These are phyloP conservation scores for Cutaneotrichosporon cutaneum DNA, from an alignment of 1,284 basidiomycete genomes.

Conservation along the genomic window DNA sequence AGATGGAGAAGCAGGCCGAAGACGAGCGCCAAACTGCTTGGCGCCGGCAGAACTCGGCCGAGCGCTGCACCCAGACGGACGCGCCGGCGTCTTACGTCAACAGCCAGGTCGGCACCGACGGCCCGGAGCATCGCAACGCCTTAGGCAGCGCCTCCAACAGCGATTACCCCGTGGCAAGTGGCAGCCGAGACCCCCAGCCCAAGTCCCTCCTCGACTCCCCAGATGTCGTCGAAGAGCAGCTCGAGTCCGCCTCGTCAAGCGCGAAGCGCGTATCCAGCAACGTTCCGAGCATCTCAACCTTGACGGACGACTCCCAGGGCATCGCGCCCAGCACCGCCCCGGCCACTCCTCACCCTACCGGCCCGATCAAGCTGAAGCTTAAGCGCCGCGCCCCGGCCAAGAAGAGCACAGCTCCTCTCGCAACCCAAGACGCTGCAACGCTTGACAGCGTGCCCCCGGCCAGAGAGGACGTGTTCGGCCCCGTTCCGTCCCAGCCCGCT, in stretches of 20 bases:
- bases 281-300: not conserved
- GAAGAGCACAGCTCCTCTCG: not conserved
- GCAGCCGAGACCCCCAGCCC: not conserved
- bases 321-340: not conserved
- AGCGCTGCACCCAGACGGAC: not conserved
- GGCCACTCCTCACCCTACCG: no score
- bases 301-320: not conserved
- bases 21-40: not conserved
- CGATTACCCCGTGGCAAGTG: not conserved
- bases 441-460: not conserved
- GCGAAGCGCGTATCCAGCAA: not conserved
- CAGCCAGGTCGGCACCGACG: constrained; percentile 4
- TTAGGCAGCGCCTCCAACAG: not conserved
- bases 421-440: not conserved
- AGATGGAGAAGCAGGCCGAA: not conserved
- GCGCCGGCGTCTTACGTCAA: not conserved
- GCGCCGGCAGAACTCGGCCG: not conserved
- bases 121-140: not conserved
- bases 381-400: not conserved
- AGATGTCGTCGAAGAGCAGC: not conserved
- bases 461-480: not conserved
- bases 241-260: not conserved
- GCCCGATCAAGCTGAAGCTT: not conserved
- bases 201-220: not conserved
- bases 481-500: not conserved